Base-by-base conservation (phyloP, 495 filamentous ascomycete genomes). In the Penicillium angulare region DNA sequence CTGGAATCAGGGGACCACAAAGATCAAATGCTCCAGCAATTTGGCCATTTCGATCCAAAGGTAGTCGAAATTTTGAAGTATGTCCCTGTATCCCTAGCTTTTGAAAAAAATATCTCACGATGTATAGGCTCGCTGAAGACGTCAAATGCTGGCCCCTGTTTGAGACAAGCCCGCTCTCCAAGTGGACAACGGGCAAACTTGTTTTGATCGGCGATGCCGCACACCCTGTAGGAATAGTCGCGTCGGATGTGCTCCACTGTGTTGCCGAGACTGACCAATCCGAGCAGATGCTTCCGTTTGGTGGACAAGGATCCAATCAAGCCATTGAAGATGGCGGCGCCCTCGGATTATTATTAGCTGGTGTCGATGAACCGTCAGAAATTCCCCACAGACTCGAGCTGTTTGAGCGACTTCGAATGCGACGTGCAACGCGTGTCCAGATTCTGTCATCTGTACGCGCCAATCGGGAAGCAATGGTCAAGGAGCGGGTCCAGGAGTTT, bases 101-200 rank as follows among this genome's bases (percentile, higher is more conserved):
- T n/a, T n/a, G n/a, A n/a, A n/a, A n/a, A n/a, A n/a, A n/a, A n/a
- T n/a, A n/a, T n/a, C n/a, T n/a, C n/a, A n/a, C n/a, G n/a, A n/a
- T n/a, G n/a, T n/a, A n/a, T n/a, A n/a, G n/a, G n/a, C n/a, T n/a
- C n/a, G n/a, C n/a, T n/a, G n/a, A n/a, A n/a, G n/a, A n/a, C n/a
- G n/a, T n/a, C n/a, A n/a, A n/a, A n/a, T n/a, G n/a, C n/a, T 81
- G 74, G 74, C 68, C 68, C 9, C 59, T 81, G 10, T 61, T 71
- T 7, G 66, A 65, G 17, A 71, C 66, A 3, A 46, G 57, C 7
- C 65, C 66, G 0, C 44, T 68, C 3, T 13, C 40, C n/a, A 62
- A 49, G 0, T 78, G 73, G 67, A 51, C 56, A 20, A 67, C 64
- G n/a, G 64, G 64, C 3, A 72, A 64, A 15, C 44, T 77, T 21